Evolutionary conservation across 2,329 filamentous ascomycete genomes (phyloP).

Genomic region (Xylaria arbuscula): DNA sequence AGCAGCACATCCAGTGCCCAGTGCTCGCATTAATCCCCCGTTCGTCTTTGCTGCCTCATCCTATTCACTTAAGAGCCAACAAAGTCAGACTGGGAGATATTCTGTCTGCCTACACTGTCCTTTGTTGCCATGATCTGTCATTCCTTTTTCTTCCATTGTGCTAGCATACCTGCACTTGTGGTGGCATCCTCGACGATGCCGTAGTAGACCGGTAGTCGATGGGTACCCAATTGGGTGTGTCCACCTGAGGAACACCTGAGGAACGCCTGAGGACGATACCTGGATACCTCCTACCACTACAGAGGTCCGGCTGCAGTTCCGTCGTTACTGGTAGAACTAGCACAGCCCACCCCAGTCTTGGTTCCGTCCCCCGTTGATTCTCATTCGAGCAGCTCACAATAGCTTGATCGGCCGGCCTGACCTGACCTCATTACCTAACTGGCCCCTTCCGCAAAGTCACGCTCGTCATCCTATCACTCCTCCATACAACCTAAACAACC

Average conservation of each 20-base stretch:
- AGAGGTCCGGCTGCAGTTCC: slow-evolving; percentile 29
- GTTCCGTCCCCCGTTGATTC: slow-evolving; percentile 38
- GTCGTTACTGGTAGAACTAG: slow-evolving; percentile 36
- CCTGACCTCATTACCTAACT: slow-evolving; percentile 48
- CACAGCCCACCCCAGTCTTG: slow-evolving; percentile 38
- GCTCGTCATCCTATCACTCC: slow-evolving; percentile 50
- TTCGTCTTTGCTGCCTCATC: slow-evolving; percentile 24
- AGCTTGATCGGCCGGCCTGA: slow-evolving; percentile 43
- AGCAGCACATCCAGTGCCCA: slow-evolving; percentile 22
- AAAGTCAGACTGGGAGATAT: slow-evolving; percentile 8
- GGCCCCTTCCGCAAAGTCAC: slow-evolving; percentile 50
- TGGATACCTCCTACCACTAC: slow-evolving; percentile 31
- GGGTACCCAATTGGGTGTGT: slow-evolving; percentile 32
- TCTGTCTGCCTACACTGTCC: slow-evolving; percentile 13
- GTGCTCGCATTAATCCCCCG: slow-evolving; percentile 25
- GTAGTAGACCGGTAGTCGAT: slow-evolving; percentile 21
- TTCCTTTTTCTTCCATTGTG: slow-evolving; percentile 18
- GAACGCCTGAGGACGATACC: slow-evolving; percentile 22
- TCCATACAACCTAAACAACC: slow-evolving; percentile 40
- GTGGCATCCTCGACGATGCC: slow-evolving; percentile 21
- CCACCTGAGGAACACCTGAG: slow-evolving; percentile 23
- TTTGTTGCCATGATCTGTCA: slow-evolving; percentile 14
- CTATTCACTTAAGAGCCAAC: slow-evolving; percentile 13
- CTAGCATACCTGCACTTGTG: slow-evolving; percentile 16
- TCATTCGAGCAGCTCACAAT: slow-evolving; percentile 38